A percentile compares a stretch with the other conserved stretches of the same genome.
Conservation (phyloP, 1,284 basidiomycete species). For the Rhodotorula sp. region DNA sequence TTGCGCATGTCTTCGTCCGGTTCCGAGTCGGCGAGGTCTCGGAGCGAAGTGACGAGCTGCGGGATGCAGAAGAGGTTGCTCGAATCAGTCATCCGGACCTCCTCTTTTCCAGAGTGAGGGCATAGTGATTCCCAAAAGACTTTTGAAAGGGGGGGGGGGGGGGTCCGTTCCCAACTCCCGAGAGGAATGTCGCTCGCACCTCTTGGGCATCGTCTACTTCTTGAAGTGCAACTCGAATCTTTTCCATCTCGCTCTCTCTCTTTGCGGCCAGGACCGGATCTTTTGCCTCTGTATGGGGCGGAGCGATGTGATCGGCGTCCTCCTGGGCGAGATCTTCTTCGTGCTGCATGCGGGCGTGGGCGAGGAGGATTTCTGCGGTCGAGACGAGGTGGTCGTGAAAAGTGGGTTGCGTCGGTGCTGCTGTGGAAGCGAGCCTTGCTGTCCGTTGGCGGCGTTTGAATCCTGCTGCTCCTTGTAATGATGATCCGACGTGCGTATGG, state of each 20-base stretch:
- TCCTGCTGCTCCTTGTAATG: no score
- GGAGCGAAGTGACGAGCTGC: conserved; percentile 28
- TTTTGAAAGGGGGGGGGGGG: neutral
- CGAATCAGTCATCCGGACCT: neutral
- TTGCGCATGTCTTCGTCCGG: conserved; percentile 69
- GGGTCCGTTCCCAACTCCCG: neutral
- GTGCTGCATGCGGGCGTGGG: neutral
- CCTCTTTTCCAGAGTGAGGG: neutral
- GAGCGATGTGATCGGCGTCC: neutral
- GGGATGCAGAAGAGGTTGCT: no score
- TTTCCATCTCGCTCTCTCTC: conserved; percentile 22
- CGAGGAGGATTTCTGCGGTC: conserved; percentile 20
- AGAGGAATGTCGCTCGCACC: conserved; percentile 7
- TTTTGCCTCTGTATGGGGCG: no score
- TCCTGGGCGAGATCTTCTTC: neutral
- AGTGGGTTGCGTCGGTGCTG: neutral
- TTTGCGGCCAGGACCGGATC: conserved; percentile 24
- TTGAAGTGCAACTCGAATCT: conserved; percentile 5
- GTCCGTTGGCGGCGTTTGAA: no score
- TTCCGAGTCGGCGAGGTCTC: conserved; percentile 27
- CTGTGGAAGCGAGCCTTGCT: no score
- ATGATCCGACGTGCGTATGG: no score
- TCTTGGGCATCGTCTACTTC: conserved; percentile 25
- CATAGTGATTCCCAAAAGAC: neutral
- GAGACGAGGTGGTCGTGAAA: conserved; percentile 9